A percentile compares a stretch with the other conserved stretches of the same genome.
Conservation (phyloP, 2,329 filamentous ascomycete genomes). For the Scedosporium boydii region DNA sequence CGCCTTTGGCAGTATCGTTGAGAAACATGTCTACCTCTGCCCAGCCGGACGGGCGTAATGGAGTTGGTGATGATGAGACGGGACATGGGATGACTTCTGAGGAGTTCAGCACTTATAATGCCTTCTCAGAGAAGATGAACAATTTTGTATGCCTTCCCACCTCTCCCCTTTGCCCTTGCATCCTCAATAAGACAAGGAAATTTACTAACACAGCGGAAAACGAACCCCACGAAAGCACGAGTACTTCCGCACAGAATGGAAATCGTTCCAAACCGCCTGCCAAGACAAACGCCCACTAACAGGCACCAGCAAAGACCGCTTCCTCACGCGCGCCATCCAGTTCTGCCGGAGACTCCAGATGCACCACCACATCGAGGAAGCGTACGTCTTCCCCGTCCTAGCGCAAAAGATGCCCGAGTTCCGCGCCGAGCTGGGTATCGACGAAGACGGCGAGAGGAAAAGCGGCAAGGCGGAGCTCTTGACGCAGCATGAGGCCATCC, state of each 20-base stretch:
- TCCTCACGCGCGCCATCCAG: constrained; percentile 51
- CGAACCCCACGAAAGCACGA: constrained; percentile 46
- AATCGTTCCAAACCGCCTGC: constrained; percentile 57
- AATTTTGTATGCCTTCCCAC: constrained; percentile 3
- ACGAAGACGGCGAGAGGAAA: constrained; percentile 11
- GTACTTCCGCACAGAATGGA: constrained; percentile 69
- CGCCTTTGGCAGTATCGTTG: too few species aligned
- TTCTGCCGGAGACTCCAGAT: constrained; percentile 62
- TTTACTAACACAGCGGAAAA: neutral
- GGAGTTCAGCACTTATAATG: constrained; percentile 5
- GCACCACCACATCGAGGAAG: constrained; percentile 80
- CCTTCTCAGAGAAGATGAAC: constrained; percentile 7
- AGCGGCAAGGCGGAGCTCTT: constrained; percentile 45
- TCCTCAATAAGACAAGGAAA: neutral
- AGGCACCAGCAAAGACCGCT: constrained; percentile 57
- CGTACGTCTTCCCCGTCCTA: constrained; percentile 68
- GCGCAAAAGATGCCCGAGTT: constrained; percentile 75
- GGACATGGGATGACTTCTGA: constrained; percentile 3
- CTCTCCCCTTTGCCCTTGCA: neutral
- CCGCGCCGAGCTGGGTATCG: constrained; percentile 19
- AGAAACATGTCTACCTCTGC: neutral
- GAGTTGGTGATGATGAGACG: neutral
- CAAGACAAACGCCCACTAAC: constrained; percentile 46
- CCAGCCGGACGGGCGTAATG: neutral
- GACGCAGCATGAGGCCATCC: constrained; percentile 69